A percentile compares a stretch with the other conserved stretches of the same genome.
Evolutionary conservation across 2,329 filamentous ascomycete genomes (phyloP).

Genomic region (Rhinocladiella mackenziei): DNA sequence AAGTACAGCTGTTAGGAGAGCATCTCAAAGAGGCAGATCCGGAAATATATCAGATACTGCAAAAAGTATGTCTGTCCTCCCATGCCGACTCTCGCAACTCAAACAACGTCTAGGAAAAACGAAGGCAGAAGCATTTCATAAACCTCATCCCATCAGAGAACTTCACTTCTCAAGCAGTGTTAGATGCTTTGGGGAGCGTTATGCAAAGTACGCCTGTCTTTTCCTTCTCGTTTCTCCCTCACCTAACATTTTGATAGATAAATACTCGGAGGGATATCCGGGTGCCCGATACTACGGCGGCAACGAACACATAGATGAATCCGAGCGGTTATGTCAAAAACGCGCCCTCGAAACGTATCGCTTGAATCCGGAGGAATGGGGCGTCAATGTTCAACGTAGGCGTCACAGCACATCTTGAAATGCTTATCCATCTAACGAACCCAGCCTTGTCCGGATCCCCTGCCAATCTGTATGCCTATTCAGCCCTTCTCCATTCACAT

Average conservation of each 20-base stretch:
- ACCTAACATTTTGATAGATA: slow-evolving; percentile 52
- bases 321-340: slow-evolving; percentile 91
- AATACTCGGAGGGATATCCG: slow-evolving; percentile 98
- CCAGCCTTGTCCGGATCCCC: slow-evolving; percentile 72
- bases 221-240: background rate
- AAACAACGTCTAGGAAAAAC: slow-evolving; percentile 23
- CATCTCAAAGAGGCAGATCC: slow-evolving; percentile 82
- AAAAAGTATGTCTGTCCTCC: slow-evolving; percentile 61
- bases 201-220: slow-evolving; percentile 62
- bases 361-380: slow-evolving; percentile 84
- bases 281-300: slow-evolving; percentile 98
- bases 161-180: slow-evolving; percentile 96
- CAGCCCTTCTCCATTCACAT: slow-evolving; percentile 87
- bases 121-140: slow-evolving; percentile 97
- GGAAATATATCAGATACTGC: slow-evolving; percentile 79
- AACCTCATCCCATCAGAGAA: slow-evolving; percentile 99
- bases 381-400: slow-evolving; percentile 89
- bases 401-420: background rate
- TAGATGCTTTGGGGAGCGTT: slow-evolving; percentile 89
- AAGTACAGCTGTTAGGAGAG: slow-evolving; percentile 70
- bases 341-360: slow-evolving; percentile 90
- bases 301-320: slow-evolving; percentile 97
- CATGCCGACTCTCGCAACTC: background rate
- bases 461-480: slow-evolving; percentile 97
- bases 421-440: slow-evolving; percentile 7